These are phyloP conservation scores for Nemania sp. DNA, from an alignment of 2,329 filamentous ascomycete species.

Conservation along the genomic window DNA sequence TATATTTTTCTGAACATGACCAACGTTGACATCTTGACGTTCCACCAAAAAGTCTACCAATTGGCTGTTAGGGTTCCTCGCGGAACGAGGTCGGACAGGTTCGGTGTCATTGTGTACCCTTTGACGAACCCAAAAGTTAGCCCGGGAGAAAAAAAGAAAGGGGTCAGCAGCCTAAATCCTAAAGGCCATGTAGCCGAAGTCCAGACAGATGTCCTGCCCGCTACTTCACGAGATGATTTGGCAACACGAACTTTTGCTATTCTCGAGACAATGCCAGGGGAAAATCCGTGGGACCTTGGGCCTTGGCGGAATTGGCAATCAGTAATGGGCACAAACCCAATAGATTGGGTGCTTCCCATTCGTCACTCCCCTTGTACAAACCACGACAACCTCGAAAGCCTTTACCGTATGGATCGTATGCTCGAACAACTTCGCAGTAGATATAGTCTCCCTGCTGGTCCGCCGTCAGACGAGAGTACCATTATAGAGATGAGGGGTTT, in stretches of 20 bases:
- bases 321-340: slow-evolving; percentile 77
- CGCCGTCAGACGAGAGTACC: slow-evolving; percentile 40
- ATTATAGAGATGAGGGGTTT: slow-evolving; percentile 51
- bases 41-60: slow-evolving; percentile 71
- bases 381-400: slow-evolving; percentile 73
- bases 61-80: slow-evolving; percentile 79
- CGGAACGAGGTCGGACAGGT: slow-evolving; percentile 58
- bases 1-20: slow-evolving; percentile 81
- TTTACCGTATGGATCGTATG: slow-evolving; percentile 75
- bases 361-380: slow-evolving; percentile 78
- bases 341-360: slow-evolving; percentile 87
- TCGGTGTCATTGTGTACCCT: slow-evolving; percentile 70
- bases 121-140: slow-evolving; percentile 53
- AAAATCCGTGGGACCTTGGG: slow-evolving; percentile 89
- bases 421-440: slow-evolving; percentile 67
- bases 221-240: slow-evolving; percentile 56
- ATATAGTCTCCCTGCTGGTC: slow-evolving; percentile 50
- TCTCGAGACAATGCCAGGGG: slow-evolving; percentile 75
- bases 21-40: slow-evolving; percentile 82
- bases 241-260: slow-evolving; percentile 81
- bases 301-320: slow-evolving; percentile 76
- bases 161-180: slow-evolving; percentile 14
- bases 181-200: slow-evolving; percentile 33
- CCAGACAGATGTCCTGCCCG: slow-evolving; percentile 27
- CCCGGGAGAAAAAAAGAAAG: slow-evolving; percentile 14